A percentile compares a stretch with the other conserved stretches of the same genome.
phyloP scores from a whole-genome alignment of 2,329 filamentous ascomycete species.

The Colletotrichum plurivorum region DNA sequence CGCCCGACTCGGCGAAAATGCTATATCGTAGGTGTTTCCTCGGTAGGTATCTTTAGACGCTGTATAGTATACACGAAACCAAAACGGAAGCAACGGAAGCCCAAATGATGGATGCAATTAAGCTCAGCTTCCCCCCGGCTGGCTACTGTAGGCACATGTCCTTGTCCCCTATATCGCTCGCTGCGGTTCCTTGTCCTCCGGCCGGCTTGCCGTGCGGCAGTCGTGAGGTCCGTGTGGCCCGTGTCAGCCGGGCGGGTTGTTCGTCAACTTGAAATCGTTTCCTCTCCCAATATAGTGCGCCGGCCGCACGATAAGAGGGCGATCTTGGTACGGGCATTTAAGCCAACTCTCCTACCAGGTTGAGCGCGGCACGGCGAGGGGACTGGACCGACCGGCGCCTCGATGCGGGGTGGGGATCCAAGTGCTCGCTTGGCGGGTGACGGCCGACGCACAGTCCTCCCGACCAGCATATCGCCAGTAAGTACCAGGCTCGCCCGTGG shows the following conservation, averaged over 20 bases:
- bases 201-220: constrained; percentile 5
- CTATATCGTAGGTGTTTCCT: no score
- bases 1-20: constrained; percentile 4
- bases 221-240: constrained; percentile 9
- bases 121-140: constrained; percentile 4
- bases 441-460: constrained; percentile 26
- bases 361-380: constrained; percentile 3
- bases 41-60: no score
- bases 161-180: constrained; percentile 3
- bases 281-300: constrained; percentile 11
- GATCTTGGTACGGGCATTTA: constrained; percentile 18
- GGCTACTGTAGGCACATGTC: constrained; percentile 9
- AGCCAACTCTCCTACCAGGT: background rate
- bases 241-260: constrained; percentile 15
- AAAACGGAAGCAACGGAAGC: constrained; percentile 31
- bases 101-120: background rate
- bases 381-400: constrained; percentile 24
- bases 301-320: constrained; percentile 1
- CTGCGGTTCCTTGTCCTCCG: background rate
- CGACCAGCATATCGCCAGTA: background rate
- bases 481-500: background rate
- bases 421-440: constrained; percentile 17
- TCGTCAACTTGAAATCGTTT: constrained; percentile 20
- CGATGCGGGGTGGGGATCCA: constrained; percentile 31
- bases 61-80: background rate